A percentile compares a stretch with the other conserved stretches of the same genome.
phyloP scores from a whole-genome alignment of 2,329 filamentous ascomycete genomes.

The Ilyonectria sp. region DNA sequence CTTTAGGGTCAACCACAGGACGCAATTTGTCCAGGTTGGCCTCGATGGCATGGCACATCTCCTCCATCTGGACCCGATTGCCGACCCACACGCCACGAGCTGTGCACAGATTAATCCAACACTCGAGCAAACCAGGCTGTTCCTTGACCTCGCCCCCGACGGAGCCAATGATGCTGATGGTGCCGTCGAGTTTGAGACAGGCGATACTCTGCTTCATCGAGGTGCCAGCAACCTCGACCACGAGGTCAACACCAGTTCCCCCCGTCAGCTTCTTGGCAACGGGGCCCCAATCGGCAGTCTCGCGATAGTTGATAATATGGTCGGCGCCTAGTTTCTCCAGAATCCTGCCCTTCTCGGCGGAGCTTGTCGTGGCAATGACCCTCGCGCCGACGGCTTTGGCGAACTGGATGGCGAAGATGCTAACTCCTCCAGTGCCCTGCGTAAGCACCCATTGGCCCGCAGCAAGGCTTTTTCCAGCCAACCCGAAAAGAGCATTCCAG shows the following conservation, averaged over 20 bases:
- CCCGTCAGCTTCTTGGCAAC: constrained; percentile 54
- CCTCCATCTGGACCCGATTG: constrained; percentile 62
- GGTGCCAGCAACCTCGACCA: constrained; percentile 61
- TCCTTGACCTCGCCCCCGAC: constrained; percentile 13
- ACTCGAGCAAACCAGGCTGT: constrained; percentile 14
- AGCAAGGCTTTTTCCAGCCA: constrained; percentile 49
- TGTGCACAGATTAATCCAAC: constrained; percentile 49
- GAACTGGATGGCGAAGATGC: constrained; percentile 58
- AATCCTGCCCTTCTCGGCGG: constrained; percentile 52
- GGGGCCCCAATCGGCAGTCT: constrained; percentile 57
- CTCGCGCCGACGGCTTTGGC: constrained; percentile 57
- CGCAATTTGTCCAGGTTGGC: constrained; percentile 56
- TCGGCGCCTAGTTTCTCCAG: constrained; percentile 59
- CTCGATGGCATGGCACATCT: constrained; percentile 65
- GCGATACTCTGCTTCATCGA: constrained; percentile 58
- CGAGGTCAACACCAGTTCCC: constrained; percentile 57
- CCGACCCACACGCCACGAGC: constrained; percentile 62
- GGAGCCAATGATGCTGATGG: constrained; percentile 55
- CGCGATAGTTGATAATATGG: constrained; percentile 61
- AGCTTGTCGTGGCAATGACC: constrained; percentile 60
- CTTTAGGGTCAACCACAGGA: constrained; percentile 60
- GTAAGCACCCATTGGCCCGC: constrained; percentile 57
- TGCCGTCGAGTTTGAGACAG: constrained; percentile 58
- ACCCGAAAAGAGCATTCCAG: constrained; percentile 71
- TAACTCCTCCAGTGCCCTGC: constrained; percentile 61